A percentile compares a stretch with the other conserved stretches of the same genome.
Conservation (phyloP, 805 yeast species). For the Kockiozyma suomiensis region DNA sequence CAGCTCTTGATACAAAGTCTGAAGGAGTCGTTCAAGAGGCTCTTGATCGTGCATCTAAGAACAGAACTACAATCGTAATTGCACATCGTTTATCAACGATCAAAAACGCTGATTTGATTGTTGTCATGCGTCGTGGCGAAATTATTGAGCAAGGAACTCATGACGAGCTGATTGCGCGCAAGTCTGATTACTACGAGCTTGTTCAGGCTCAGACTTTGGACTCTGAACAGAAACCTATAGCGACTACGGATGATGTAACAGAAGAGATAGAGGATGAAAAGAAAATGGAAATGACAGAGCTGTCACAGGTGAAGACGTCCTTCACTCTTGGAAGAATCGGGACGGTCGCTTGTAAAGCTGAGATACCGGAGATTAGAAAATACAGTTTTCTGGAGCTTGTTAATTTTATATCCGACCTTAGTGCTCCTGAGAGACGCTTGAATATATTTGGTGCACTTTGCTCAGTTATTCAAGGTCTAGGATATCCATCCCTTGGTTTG, state of each 20-base stretch:
- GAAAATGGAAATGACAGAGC: not conserved
- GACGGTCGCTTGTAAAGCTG: not conserved
- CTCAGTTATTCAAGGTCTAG: slow-evolving; percentile 43
- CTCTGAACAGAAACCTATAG: not conserved
- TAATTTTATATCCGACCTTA: slow-evolving; percentile 9
- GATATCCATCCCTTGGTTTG: slow-evolving; percentile 45
- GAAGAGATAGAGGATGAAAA: not conserved
- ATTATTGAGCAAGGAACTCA: slow-evolving; percentile 48
- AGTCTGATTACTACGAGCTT: slow-evolving; percentile 36
- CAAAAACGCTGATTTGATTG: slow-evolving; percentile 51
- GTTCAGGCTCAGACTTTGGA: slow-evolving; percentile 37
- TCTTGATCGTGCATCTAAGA: slow-evolving; percentile 41
- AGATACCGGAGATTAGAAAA: not conserved
- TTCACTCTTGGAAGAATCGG: not conserved
- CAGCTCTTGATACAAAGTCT: slow-evolving; percentile 48
- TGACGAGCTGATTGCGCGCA: slow-evolving; percentile 35
- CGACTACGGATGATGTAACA: not conserved
- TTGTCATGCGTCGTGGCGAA: slow-evolving; percentile 50
- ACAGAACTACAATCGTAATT: slow-evolving; percentile 52
- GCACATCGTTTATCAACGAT: slow-evolving; percentile 57
- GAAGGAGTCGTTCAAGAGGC: slow-evolving; percentile 56
- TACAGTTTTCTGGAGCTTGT: slow-evolving; percentile 3
- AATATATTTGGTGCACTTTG: slow-evolving; percentile 8
- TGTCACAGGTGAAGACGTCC: not conserved
- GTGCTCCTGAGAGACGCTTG: slow-evolving; percentile 12